Base-by-base conservation (phyloP, 2,329 filamentous ascomycete species). In the Aureobasidium sp. region DNA sequence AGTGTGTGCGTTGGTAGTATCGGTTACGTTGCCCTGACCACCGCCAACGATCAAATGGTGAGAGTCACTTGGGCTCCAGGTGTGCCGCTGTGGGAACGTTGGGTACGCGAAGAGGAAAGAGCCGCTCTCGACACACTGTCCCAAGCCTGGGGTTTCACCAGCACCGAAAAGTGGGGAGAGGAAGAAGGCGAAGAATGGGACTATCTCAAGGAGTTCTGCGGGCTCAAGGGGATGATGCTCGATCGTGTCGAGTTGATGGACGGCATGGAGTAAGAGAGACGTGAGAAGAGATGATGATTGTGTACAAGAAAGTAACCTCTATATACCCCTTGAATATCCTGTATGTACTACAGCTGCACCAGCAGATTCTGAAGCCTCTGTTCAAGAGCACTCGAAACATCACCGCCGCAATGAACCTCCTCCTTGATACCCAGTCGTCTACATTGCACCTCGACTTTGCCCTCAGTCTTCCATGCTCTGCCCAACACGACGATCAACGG, bases 161-260 rank as follows among this genome's bases (percentile, higher is more conserved):
- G 97, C 76, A 80, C 84, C 33, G 90, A 88, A 82, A 90, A 91
- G 76, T 88, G 93, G 75, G 96, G 96, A 1, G 94, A 98, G 76
- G 96, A 99, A 80, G 92, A 94, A 70, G 95, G 96, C 0, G 86
- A 90, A 62, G 95, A 98, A 69, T 99, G 96, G 93, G 91, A 97
- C 72, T 88, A 87, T 38, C 82, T 99, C 69, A 89, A 91, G 71
- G 93, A 98, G 80, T 96, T 94, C 80, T 89, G 94, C 72, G 89
- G 93, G 43, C 86, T 92, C 74, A 91, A 92, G 75, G 92, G 93
- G 33, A 98, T 98, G 95, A 87, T 97, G 71, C 82, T 99, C 61
- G 96, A 99, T 79, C 90, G 91, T 70, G 91, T 94, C 20, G 93
- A 95, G 76, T 86, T 98, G 73, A 95, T 98, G 93, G 91, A 94